Percentiles rank a stretch among this genome's conserved stretches.
phyloP scores from a whole-genome alignment of 2,329 filamentous ascomycete species.

The Lachnellula suecica region DNA sequence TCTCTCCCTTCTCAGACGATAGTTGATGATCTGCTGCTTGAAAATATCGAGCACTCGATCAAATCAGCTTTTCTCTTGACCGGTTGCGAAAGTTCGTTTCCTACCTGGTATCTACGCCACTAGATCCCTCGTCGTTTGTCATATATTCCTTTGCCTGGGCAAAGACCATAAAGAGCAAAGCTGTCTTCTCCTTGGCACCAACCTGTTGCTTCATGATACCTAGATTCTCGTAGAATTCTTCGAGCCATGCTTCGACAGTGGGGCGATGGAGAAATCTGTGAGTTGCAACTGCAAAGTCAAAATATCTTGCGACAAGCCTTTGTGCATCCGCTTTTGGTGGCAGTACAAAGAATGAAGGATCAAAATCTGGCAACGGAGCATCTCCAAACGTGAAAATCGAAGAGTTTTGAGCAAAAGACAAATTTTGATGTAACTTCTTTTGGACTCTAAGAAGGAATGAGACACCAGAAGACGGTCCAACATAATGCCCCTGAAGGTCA shows the following conservation, averaged over 20 bases:
- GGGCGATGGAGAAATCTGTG: conserved; percentile 58
- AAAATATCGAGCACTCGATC: conserved; percentile 26
- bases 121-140: not conserved
- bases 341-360: conserved; percentile 43
- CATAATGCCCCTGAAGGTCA: conserved; percentile 46
- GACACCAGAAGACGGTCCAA: conserved; percentile 46
- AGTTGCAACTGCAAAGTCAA: conserved; percentile 59
- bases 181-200: conserved; percentile 39
- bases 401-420: conserved; percentile 37
- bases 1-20: conserved; percentile 32
- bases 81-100: not conserved
- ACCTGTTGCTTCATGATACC: conserved; percentile 40
- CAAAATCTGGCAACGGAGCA: conserved; percentile 43
- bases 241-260: conserved; percentile 49
- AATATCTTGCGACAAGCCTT: conserved; percentile 49
- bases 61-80: not conserved
- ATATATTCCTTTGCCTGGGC: conserved; percentile 46
- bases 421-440: conserved; percentile 44
- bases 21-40: conserved; percentile 32
- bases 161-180: conserved; percentile 48
- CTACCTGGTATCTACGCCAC: conserved; percentile 17
- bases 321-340: conserved; percentile 17
- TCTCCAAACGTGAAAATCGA: conserved; percentile 35
- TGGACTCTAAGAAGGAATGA: conserved; percentile 51
- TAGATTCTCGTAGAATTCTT: conserved; percentile 45